These are phyloP conservation scores for Toxicodendron radicans DNA, from an alignment of 345 rosid genomes.

Conservation along the genomic window DNA sequence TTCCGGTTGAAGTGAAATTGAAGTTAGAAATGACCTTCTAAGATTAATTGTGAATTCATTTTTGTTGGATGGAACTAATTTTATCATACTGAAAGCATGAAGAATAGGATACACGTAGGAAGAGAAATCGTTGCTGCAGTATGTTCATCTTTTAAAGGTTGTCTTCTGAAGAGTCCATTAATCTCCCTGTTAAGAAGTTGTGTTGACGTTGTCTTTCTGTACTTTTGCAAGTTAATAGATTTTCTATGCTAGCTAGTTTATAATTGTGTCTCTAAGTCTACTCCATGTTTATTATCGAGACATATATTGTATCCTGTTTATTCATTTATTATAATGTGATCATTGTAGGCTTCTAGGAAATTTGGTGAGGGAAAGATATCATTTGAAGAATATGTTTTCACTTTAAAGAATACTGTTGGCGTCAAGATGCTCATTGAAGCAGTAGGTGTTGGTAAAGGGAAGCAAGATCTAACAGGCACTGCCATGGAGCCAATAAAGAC, in stretches of 20 bases:
- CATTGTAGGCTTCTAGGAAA: constrained; percentile 47
- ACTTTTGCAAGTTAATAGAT: background rate
- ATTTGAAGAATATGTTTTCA: constrained; percentile 42
- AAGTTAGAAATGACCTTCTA: background rate
- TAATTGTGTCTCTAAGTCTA: background rate
- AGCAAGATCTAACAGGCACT: constrained; percentile 47
- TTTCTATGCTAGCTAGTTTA: background rate
- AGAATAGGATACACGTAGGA: background rate
- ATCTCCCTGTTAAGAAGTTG: background rate
- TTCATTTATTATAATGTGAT: background rate
- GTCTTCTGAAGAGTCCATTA: background rate
- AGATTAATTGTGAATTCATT: too few relatives aligned
- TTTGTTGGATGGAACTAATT: background rate
- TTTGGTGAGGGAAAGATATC: constrained; percentile 58
- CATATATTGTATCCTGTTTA: constrained; percentile 5
- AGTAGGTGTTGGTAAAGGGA: constrained; percentile 48
- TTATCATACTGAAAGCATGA: background rate
- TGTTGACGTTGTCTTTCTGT: background rate
- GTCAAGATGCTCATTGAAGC: constrained; percentile 36
- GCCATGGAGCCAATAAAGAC: constrained; percentile 41
- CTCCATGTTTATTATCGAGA: background rate
- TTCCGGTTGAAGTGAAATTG: background rate
- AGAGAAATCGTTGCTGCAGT: background rate
- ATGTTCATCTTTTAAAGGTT: background rate
- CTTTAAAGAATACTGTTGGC: constrained; percentile 38